Conservation (phyloP, 2,329 filamentous ascomycete species). For the Colletotrichum sp. region DNA sequence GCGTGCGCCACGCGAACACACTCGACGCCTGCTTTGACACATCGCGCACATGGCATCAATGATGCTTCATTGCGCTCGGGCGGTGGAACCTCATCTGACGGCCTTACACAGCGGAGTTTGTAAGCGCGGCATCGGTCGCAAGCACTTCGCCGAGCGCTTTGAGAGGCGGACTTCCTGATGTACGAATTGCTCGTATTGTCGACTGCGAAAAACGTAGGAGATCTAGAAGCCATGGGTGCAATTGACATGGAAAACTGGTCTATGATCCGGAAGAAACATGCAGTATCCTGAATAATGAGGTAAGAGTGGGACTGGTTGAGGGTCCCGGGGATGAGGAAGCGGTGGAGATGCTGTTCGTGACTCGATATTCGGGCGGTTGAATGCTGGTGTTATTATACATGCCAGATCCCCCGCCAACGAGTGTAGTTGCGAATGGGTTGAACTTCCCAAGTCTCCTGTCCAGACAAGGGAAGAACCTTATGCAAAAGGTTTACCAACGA, state of each 20-base stretch:
- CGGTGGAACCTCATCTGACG: fast-evolving
- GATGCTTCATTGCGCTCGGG: background rate
- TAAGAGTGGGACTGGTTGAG: background rate
- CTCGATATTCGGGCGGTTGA: background rate
- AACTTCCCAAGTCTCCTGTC: background rate
- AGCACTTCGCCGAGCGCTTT: background rate
- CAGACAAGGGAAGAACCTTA: background rate
- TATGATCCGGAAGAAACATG: background rate
- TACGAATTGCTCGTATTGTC: background rate
- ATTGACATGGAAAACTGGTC: background rate
- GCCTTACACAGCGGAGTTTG: background rate
- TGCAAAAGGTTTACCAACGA: background rate
- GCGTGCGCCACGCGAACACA: background rate
- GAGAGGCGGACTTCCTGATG: background rate
- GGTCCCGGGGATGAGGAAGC: background rate
- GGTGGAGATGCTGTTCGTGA: background rate
- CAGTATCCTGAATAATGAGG: background rate
- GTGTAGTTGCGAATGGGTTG: background rate
- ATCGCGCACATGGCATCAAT: background rate
- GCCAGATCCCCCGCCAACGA: background rate
- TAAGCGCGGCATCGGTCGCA: background rate
- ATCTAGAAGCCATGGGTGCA: background rate
- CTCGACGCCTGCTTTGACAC: background rate
- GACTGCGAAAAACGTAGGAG: background rate
- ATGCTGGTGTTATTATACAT: background rate